These are phyloP conservation scores for Pezicula carpinea DNA, from an alignment of 2,329 filamentous ascomycete species.

Conservation along the genomic window DNA sequence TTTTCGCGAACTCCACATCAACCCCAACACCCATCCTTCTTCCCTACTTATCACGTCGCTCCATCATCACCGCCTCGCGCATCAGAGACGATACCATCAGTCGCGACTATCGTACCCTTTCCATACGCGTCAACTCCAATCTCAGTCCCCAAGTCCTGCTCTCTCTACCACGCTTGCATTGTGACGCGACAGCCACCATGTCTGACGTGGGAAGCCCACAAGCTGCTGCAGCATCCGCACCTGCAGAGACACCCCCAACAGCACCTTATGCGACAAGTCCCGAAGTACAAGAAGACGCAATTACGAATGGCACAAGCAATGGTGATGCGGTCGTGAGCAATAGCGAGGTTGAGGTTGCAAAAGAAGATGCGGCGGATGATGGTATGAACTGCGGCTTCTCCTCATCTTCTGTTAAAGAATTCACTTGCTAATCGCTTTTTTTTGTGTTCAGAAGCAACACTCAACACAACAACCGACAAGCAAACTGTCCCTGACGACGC, in stretches of 20 bases:
- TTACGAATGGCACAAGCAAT: conserved; percentile 14
- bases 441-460: conserved; percentile 16
- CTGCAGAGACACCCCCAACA: conserved; percentile 12
- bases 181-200: conserved; percentile 23
- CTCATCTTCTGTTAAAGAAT: not conserved
- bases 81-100: not conserved
- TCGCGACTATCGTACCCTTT: not conserved
- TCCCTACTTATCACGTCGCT: not conserved
- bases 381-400: conserved; percentile 14
- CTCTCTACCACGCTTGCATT: conserved; percentile 4
- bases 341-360: conserved; percentile 7
- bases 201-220: conserved; percentile 21
- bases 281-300: conserved; percentile 13
- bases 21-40: not conserved
- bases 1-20: not conserved
- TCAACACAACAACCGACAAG: conserved; percentile 17
- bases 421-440: conserved; percentile 15
- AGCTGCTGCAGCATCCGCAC: conserved; percentile 12
- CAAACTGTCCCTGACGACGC: conserved; percentile 14
- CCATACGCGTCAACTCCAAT: conserved; percentile 5
- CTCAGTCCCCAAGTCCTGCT: not conserved
- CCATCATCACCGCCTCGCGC: not conserved
- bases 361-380: conserved; percentile 20
- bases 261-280: conserved; percentile 7
- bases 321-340: conserved; percentile 7